Evolutionary conservation across 2,329 filamentous ascomycete species (phyloP), one percentile per base, ranked within the genome.

Genomic region (Trichoderma endophyticum): DNA sequence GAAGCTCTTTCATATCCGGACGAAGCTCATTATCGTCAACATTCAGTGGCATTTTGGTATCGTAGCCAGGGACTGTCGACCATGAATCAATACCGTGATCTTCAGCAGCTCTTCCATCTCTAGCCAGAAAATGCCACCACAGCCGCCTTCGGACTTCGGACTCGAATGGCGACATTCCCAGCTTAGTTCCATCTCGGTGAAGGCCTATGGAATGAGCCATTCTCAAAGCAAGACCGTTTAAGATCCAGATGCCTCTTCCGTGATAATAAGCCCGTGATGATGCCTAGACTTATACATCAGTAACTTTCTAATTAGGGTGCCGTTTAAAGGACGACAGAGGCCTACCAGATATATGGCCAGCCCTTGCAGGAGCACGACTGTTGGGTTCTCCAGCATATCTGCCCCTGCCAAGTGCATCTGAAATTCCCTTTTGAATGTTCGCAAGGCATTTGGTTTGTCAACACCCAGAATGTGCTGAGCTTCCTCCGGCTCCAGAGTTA

Each of bases 91-190:
- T 75, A 0, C 89, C 88, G 73, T 89, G 87, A 71, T 90, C 88
- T 74, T 90, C 88, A 2, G 85, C 86, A 1, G 86, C 84, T 62
- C 77, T 72, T 15, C 83, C 82, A 71, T 90, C 88, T 0, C 87
- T 81, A 1, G 84, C 83, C 54, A 85, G 84, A 0, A 90, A 74
- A 4, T 78, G 75, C 83, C 86, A 89, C 85, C 88, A 90, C 0
- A 90, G 75, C 1, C 88, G 81, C 2, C 88, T 83, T 7, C 88
- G 82, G 73, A 89, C 84, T 74, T 90, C 87, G 1, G 84, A 82
- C 65, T 90, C 87, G 60, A 87, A 89, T 0, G 86, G 83, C 0
- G 84, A 80, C 0, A 90, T 78, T 0, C 82, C 82, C 2, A 89
- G 80, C 24, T 81, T 78, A 1, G 77, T 78, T 11, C 82, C 82